A percentile compares a stretch with the other conserved stretches of the same genome.
These are phyloP conservation scores for Poterioochromonas sp. DNA, from an alignment of 352 stramenopile genomes.

Conservation along the genomic window DNA sequence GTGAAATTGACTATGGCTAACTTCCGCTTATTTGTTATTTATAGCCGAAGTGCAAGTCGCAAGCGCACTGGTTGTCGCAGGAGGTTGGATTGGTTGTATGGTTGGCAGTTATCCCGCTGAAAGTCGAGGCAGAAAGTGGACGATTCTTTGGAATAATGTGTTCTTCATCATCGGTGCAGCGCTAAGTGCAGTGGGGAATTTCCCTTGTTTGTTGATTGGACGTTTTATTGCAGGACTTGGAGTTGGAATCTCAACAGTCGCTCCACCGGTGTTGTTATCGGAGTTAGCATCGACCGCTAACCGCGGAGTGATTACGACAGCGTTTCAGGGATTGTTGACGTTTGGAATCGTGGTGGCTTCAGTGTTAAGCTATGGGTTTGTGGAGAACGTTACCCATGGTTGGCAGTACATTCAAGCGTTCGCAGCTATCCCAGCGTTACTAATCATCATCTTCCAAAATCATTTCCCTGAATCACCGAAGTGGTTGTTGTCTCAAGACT, in stretches of 20 bases:
- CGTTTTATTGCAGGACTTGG: background rate
- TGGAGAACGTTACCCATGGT: constrained; percentile 61
- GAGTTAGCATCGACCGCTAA: constrained; percentile 59
- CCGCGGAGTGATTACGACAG: constrained; percentile 63
- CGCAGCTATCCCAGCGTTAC: constrained; percentile 45
- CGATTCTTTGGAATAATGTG: background rate
- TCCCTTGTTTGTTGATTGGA: background rate
- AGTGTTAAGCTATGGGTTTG: constrained; percentile 62
- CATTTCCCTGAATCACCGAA: constrained; percentile 69
- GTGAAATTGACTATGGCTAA: too few relatives aligned
- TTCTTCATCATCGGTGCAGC: constrained; percentile 34
- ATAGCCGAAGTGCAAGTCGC: constrained; percentile 8
- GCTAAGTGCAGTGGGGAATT: background rate
- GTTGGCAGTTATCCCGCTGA: constrained; percentile 9
- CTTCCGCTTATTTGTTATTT: background rate
- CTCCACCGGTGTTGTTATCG: constrained; percentile 64
- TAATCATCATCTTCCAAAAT: constrained; percentile 54
- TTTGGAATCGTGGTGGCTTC: constrained; percentile 68
- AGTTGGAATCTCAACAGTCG: constrained; percentile 61
- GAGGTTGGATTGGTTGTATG: constrained; percentile 28
- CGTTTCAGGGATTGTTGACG: constrained; percentile 70
- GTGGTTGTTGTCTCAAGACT: constrained; percentile 58
- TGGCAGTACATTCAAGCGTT: constrained; percentile 56
- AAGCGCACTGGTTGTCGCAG: constrained; percentile 19
- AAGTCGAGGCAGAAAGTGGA: constrained; percentile 7